Percentiles rank a stretch among this genome's conserved stretches.
Conservation (phyloP, 2,329 filamentous ascomycete species). For the Aspergillus quadrilineatus region DNA sequence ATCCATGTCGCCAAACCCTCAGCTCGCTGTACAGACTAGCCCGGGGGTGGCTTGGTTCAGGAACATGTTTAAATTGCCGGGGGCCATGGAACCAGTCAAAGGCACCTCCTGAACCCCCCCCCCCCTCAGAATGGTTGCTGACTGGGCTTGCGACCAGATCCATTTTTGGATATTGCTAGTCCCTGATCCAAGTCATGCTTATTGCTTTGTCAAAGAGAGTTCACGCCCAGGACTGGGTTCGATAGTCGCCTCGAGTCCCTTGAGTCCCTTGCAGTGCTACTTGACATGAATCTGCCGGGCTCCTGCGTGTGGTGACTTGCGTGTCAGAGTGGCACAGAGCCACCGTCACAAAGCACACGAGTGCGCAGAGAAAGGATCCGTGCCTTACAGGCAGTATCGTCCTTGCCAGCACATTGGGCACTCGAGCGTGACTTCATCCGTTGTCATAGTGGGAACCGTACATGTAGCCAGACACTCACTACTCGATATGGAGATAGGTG, state of each 20-base stretch:
- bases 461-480: not conserved
- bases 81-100: not conserved
- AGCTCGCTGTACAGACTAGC: too few species aligned
- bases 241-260: not conserved
- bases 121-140: not conserved
- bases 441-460: not conserved
- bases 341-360: not conserved
- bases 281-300: not conserved
- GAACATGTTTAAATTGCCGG: not conserved
- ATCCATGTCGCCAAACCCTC: too few species aligned
- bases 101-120: not conserved
- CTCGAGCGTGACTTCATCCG: not conserved
- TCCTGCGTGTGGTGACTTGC: not conserved
- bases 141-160: not conserved
- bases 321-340: not conserved
- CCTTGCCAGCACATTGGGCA: not conserved
- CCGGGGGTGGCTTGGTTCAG: not conserved
- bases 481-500: not conserved
- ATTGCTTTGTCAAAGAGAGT: conserved; percentile 1
- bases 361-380: not conserved
- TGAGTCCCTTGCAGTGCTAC: conserved; percentile 1
- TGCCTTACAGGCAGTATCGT: not conserved
- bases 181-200: not conserved
- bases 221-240: not conserved
- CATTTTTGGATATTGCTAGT: not conserved